Evolutionary conservation across 192 early-diverging fungal genomes (phyloP), one percentile per base, ranked within the genome.

Genomic region (Diversispora epigaea): DNA sequence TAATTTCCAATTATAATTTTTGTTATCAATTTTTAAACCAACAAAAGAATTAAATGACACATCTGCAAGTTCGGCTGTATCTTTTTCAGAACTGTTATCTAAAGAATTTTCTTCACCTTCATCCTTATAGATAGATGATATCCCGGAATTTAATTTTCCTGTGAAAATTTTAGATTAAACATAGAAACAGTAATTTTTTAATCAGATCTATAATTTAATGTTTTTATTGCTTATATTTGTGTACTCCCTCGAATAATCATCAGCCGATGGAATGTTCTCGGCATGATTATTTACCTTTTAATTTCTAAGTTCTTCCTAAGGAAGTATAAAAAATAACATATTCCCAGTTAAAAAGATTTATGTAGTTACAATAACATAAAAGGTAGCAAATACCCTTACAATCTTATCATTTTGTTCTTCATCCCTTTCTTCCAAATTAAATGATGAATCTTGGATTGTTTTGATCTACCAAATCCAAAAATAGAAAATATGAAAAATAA

Each of bases 51-150:
- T 58, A 58, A 58, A 58, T 58, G 57, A 58, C 17, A 58, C 17
- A 58, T 58, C 22, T 58, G 57, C 57, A 58, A 58, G 57, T 58
- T 58, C 57, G 17, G 17, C 57, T 3, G 57, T 58, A 58, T 58
- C 57, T 58, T 58, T n/a, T 58, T 58, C 57, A 58, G 3, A 58
- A 58, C 17, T 58, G 57, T 25, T 2, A 58, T 58, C 57, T 58
- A 58, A 58, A 58, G 57, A 58, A 58, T 58, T 58, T 58, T 58
- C 57, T 58, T 58, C 57, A 58, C n/a, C 57, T 22, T 58, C 57
- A 3, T 58, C 57, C 57, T 58, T 2, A 58, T 58, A 58, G 57
- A 17, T 17, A 58, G 57, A 58, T 58, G 57, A 58, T 58, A 58
- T 58, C 17, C 22, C 57, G 2, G 57, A 58, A 58, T 58, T 58